These are phyloP conservation scores for Aspergillus japonicus DNA, from an alignment of 2,329 filamentous ascomycete species.

Conservation along the genomic window DNA sequence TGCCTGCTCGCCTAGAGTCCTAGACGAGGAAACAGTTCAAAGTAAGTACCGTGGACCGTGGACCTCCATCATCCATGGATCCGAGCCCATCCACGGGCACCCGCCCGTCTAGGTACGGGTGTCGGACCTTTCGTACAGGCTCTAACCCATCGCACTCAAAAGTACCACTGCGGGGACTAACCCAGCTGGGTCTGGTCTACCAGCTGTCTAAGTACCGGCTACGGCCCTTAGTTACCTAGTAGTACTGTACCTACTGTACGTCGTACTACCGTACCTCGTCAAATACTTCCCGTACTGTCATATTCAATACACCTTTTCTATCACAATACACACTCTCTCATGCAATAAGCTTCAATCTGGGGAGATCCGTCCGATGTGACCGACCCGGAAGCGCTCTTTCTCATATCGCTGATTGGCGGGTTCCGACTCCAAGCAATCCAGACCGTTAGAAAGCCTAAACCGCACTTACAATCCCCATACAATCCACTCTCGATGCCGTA, in stretches of 20 bases:
- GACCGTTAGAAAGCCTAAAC: neutral
- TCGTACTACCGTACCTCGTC: too few relatives aligned
- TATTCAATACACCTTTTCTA: neutral
- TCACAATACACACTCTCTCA: conserved; percentile 9
- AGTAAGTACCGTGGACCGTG: neutral
- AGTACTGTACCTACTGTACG: too few relatives aligned
- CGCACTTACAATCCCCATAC: neutral
- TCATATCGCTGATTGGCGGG: conserved; percentile 13
- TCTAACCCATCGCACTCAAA: neutral
- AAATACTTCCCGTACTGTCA: neutral
- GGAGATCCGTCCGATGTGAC: conserved; percentile 14
- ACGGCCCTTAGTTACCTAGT: too few relatives aligned
- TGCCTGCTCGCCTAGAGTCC: neutral
- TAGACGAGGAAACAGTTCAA: neutral
- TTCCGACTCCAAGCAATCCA: conserved; percentile 6
- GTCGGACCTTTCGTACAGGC: neutral
- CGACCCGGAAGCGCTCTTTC: neutral
- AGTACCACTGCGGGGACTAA: neutral
- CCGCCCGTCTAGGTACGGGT: too few relatives aligned
- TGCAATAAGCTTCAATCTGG: conserved; percentile 12
- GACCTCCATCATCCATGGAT: too few relatives aligned
- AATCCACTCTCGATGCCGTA: neutral
- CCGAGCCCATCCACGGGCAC: too few relatives aligned
- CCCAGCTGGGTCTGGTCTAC: neutral
- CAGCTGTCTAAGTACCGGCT: too few relatives aligned